Percentiles rank a stretch among this genome's conserved stretches.
Conservation (phyloP, 2,329 filamentous ascomycete genomes). For the Phoma herbarum region DNA sequence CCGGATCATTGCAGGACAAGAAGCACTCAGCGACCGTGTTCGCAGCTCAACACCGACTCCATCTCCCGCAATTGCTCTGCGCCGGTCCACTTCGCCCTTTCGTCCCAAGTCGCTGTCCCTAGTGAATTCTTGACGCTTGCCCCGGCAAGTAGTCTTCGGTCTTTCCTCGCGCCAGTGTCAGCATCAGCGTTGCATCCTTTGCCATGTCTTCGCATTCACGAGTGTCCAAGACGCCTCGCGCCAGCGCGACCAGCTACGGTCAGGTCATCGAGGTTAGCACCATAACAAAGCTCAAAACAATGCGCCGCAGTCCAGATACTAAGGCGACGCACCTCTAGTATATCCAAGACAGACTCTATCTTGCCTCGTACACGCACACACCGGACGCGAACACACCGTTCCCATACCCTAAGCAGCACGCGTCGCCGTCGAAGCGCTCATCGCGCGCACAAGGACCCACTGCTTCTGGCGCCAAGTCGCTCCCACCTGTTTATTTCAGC, state of each 20-base stretch:
- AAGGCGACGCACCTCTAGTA: constrained; percentile 27
- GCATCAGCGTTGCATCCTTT: constrained; percentile 3
- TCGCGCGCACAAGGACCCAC: constrained; percentile 70
- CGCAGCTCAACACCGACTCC: constrained; percentile 27
- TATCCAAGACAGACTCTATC: constrained; percentile 83
- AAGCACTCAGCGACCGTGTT: constrained; percentile 33
- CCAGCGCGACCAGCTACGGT: constrained; percentile 68
- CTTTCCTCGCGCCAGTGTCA: constrained; percentile 6
- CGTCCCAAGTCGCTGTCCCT: constrained; percentile 29
- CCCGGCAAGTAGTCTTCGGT: constrained; percentile 21
- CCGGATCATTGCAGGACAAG: constrained; percentile 29
- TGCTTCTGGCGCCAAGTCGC: constrained; percentile 61
- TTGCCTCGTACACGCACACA: constrained; percentile 86
- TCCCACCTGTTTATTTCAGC: constrained; percentile 89
- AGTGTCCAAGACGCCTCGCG: constrained; percentile 43
- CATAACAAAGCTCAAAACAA: constrained; percentile 39
- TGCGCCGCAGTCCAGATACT: constrained; percentile 27
- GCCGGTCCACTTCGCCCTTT: constrained; percentile 30
- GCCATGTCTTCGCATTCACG: constrained; percentile 41
- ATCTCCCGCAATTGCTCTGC: constrained; percentile 21
- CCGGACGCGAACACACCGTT: constrained; percentile 86
- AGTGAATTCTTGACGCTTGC: constrained; percentile 23
- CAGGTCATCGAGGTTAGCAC: constrained; percentile 94
- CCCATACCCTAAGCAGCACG: constrained; percentile 75
- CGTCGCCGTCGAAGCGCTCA: constrained; percentile 79